Base-by-base conservation (phyloP, 257 asterid species). In the Solanum sejunctum region DNA sequence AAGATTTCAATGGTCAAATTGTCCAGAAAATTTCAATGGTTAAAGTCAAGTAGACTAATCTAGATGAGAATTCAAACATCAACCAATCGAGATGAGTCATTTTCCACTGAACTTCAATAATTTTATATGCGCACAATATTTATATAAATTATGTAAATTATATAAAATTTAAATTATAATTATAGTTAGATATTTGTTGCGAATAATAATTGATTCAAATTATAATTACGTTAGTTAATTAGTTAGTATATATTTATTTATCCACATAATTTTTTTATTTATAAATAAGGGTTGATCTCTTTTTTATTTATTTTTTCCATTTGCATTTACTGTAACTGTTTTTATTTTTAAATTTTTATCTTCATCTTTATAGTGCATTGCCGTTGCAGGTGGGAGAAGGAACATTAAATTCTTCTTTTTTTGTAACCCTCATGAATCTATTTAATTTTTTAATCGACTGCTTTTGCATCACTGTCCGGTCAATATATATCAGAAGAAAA, bases 341-440 rank as follows among this genome's bases (percentile, higher is more conserved):
- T 83, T 32, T 32, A 32, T 32, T 32, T 21, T 21, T 5, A 43
- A 21, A 47, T 43, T 45, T 58, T 21, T 60, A 23, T 47, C 7
- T 21, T 49, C 23, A 23, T 75, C 61, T 75, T 75, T 75, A 80
- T 73, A 55, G 21, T 32, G 78, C 57, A 32, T 51, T 51, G 41
- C 67, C 83, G 80, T 70, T 81, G 61, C 85, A 60, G 87, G 79
- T 67, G 84, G 88, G 75, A 20, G 61, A 55, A 88, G 51, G 82
- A 47, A 28, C 84, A 83, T 82, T 83, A 67, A 87, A 60, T 88
- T 70, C 54, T 5, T 39, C 4, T 64, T 64, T 72, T 57, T 57
- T 81, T 23, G 69, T 70, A 84, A 88, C 73, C 36, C 54, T 56
- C 84, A 28, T 72, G 81, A 47, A 80, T 54, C 11, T 49, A 84